phyloP scores from a whole-genome alignment of 2,329 filamentous ascomycete species.

The Microdochium trichocladiopsis region DNA sequence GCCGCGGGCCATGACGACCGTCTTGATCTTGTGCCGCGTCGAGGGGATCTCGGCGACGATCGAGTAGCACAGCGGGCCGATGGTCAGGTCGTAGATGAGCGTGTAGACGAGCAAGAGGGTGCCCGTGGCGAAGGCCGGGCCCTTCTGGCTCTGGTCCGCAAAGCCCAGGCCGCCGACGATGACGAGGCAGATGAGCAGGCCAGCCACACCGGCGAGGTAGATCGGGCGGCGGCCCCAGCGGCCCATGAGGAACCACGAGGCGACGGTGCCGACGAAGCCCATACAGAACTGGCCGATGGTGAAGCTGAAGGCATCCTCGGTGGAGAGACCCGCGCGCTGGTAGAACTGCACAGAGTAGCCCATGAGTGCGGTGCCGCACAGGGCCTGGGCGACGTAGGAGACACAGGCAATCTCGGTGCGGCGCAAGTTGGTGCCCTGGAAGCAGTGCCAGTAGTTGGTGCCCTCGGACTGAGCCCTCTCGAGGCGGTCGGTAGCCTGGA shows the following conservation, averaged over 20 bases:
- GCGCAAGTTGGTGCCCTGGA: constrained; percentile 1
- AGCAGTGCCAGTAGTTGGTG: constrained; percentile 1
- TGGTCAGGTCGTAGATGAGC: constrained; percentile 9
- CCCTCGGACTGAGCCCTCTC: constrained; percentile 14
- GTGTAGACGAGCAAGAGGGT: constrained; percentile 22
- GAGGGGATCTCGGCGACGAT: constrained; percentile 10
- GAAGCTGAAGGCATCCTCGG: constrained; percentile 29
- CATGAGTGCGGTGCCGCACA: constrained; percentile 18
- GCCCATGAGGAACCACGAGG: constrained; percentile 30
- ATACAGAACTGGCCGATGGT: constrained; percentile 30
- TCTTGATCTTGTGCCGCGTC: constrained; percentile 7
- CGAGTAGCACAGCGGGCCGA: constrained; percentile 8
- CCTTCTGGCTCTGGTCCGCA: constrained; percentile 23
- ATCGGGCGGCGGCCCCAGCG: constrained; percentile 28
- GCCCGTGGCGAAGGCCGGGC: constrained; percentile 19
- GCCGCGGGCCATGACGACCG: constrained; percentile 13
- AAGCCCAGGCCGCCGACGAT: constrained; percentile 29
- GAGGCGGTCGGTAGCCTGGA: constrained; percentile 22
- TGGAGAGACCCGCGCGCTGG: constrained; percentile 10
- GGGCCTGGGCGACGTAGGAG: constrained; percentile 20
- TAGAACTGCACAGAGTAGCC: constrained; percentile 21
- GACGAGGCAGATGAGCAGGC: constrained; percentile 23
- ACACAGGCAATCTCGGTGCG: constrained; percentile 1
- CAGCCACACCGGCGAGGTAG: constrained; percentile 26
- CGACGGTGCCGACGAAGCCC: constrained; percentile 30